phyloP scores from a whole-genome alignment of 2,329 filamentous ascomycete genomes.

The Ustulina deusta region DNA sequence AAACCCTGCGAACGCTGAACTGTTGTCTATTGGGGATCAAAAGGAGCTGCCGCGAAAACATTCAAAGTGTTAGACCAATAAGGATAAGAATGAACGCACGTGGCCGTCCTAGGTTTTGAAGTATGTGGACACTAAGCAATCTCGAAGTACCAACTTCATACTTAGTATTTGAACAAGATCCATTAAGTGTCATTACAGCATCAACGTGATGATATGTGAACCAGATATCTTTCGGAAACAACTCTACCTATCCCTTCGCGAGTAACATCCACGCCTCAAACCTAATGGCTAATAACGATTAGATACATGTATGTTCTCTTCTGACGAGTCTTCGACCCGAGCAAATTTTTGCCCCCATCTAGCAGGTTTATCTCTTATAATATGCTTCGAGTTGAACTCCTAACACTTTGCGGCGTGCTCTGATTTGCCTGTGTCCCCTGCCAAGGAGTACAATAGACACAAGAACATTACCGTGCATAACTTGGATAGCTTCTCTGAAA shows the following conservation, averaged over 20 bases:
- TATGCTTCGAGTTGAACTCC: not conserved
- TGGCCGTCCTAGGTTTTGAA: constrained; percentile 25
- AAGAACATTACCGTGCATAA: not conserved
- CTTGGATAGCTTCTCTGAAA: not conserved
- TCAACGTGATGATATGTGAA: not conserved
- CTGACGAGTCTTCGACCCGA: not conserved
- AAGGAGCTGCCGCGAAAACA: constrained; percentile 1
- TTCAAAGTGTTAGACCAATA: constrained; percentile 26
- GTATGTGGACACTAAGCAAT: constrained; percentile 24
- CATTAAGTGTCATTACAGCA: constrained; percentile 12
- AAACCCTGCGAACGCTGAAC: not conserved
- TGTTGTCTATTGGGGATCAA: constrained; percentile 5
- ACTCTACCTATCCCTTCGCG: not conserved
- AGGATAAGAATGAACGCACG: constrained; percentile 23
- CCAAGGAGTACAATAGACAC: not conserved
- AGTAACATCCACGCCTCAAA: not conserved
- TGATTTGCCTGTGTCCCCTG: not conserved
- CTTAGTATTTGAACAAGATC: constrained; percentile 14
- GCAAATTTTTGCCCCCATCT: not conserved
- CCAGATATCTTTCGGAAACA: not conserved
- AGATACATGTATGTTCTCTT: not conserved
- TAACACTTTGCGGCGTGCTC: not conserved
- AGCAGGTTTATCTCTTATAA: not conserved
- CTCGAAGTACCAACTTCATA: constrained; percentile 22
- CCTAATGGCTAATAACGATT: not conserved